phyloP scores from a whole-genome alignment of 192 early-diverging fungal species.

The Gamsiella multidivaricata region DNA sequence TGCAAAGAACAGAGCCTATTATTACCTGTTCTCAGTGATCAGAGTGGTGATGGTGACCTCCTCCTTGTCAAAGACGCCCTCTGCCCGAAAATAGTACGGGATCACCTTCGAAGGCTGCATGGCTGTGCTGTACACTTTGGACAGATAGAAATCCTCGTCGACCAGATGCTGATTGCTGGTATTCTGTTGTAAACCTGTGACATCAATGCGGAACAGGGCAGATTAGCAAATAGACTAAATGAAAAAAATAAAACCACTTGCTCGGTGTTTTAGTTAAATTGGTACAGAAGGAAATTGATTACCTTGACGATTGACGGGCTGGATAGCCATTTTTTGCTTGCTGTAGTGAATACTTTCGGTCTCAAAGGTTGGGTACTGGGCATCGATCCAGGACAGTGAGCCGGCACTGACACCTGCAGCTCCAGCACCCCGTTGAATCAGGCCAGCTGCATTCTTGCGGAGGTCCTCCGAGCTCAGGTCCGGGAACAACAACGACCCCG shows the following conservation, averaged over 20 bases:
- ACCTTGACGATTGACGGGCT: slow-evolving; percentile 9
- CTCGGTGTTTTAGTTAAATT: no score
- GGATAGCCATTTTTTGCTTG: slow-evolving; percentile 41
- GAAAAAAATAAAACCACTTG: slow-evolving; percentile 6
- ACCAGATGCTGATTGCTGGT: slow-evolving; percentile 8
- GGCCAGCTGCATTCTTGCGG: slow-evolving; percentile 55
- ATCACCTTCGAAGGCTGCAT: slow-evolving; percentile 72
- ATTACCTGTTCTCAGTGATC: slow-evolving; percentile 66
- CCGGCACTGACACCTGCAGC: slow-evolving; percentile 29
- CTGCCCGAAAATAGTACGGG: slow-evolving; percentile 67
- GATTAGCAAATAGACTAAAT: neutral
- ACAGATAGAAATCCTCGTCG: slow-evolving; percentile 64
- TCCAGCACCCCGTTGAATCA: slow-evolving; percentile 51
- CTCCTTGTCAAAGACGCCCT: slow-evolving; percentile 58
- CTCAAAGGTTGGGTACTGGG: slow-evolving; percentile 41
- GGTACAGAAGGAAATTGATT: no score
- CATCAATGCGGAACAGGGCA: neutral
- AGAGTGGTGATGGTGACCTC: slow-evolving; percentile 70
- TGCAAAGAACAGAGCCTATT: neutral
- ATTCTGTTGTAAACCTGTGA: slow-evolving; percentile 1
- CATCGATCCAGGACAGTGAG: slow-evolving; percentile 34
- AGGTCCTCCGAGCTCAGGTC: slow-evolving; percentile 40
- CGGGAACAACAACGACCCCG: slow-evolving; percentile 30
- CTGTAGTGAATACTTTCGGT: slow-evolving; percentile 36
- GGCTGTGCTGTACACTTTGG: slow-evolving; percentile 67